phyloP scores from a whole-genome alignment of 352 stramenopile genomes.

The Phytophthora fragariae region DNA sequence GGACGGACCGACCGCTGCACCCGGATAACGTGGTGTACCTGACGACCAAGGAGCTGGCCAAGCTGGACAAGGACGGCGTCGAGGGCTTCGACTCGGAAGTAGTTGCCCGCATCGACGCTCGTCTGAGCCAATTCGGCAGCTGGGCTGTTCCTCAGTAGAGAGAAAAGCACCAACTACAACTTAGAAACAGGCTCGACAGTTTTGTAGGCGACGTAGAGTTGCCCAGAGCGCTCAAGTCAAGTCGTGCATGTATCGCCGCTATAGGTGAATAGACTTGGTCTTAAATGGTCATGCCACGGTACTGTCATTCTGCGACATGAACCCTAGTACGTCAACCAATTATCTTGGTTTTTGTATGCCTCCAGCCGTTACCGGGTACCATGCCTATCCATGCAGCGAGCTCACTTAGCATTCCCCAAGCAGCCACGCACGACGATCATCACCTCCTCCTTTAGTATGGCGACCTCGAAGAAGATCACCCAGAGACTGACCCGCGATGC shows the following conservation, averaged over 20 bases:
- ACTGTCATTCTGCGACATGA: slow-evolving; percentile 25
- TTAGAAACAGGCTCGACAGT: slow-evolving; percentile 19
- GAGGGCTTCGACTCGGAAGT: slow-evolving; percentile 76
- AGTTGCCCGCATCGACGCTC: slow-evolving; percentile 73
- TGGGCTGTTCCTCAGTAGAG: slow-evolving; percentile 50
- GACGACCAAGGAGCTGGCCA: slow-evolving; percentile 79
- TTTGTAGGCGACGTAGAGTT: not conserved
- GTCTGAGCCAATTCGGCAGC: slow-evolving; percentile 64
- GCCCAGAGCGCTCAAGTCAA: slow-evolving; percentile 1
- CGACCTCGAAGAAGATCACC: slow-evolving; percentile 37
- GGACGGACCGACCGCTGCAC: slow-evolving; percentile 62
- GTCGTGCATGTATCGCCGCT: slow-evolving; percentile 15
- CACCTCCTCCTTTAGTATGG: slow-evolving; percentile 27
- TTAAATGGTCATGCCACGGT: slow-evolving; percentile 25
- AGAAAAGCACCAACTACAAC: slow-evolving; percentile 1
- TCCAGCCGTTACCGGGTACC: slow-evolving; percentile 2
- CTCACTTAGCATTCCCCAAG: slow-evolving; percentile 34
- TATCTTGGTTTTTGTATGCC: slow-evolving; percentile 30
- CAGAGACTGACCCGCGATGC: slow-evolving; percentile 47
- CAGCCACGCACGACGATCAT: slow-evolving; percentile 15
- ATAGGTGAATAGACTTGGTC: slow-evolving; percentile 28
- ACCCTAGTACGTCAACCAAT: not conserved
- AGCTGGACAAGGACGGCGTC: slow-evolving; percentile 65
- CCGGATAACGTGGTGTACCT: slow-evolving; percentile 91
- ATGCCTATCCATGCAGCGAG: slow-evolving; percentile 9